A percentile compares a stretch with the other conserved stretches of the same genome.
Conservation (phyloP, 495 filamentous ascomycete species). For the Podospora pseudocomata region DNA sequence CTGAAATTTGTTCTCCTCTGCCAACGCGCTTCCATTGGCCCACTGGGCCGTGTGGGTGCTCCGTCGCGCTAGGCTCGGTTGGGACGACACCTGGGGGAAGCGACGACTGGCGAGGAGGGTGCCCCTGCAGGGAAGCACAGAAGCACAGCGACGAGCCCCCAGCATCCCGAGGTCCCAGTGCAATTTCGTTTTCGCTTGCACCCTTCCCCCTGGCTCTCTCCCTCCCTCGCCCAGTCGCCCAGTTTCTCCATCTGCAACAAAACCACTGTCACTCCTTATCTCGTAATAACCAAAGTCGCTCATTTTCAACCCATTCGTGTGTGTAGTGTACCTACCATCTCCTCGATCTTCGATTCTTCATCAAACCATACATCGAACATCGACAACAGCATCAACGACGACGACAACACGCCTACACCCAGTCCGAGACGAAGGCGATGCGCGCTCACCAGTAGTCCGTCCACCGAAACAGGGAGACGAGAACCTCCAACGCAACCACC, state of each 20-base stretch:
- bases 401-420: slow-evolving; percentile 13
- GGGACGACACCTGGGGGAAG: slow-evolving; percentile 10
- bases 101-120: neutral
- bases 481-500: slow-evolving; percentile 13
- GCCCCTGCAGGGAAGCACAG: slow-evolving; percentile 12
- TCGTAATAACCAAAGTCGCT: slow-evolving; percentile 26
- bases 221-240: slow-evolving; percentile 10
- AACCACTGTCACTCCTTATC: slow-evolving; percentile 29
- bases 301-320: slow-evolving; percentile 27
- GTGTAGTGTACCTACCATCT: slow-evolving; percentile 12
- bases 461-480: slow-evolving; percentile 27
- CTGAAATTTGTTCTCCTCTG: slow-evolving; percentile 27
- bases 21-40: slow-evolving; percentile 24
- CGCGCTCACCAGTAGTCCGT: slow-evolving; percentile 25
- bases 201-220: slow-evolving; percentile 13
- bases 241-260: slow-evolving; percentile 27
- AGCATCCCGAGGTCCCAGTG: slow-evolving; percentile 27
- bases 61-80: slow-evolving; percentile 21
- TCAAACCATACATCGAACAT: neutral
- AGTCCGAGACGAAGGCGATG: slow-evolving; percentile 28
- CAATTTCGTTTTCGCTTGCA: slow-evolving; percentile 37
- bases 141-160: slow-evolving; percentile 23
- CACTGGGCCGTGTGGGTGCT: neutral
- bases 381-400: slow-evolving; percentile 1
- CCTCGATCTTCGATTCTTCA: no score